These are phyloP conservation scores for Colletotrichum sp. DNA, from an alignment of 2,329 filamentous ascomycete genomes.

Conservation along the genomic window DNA sequence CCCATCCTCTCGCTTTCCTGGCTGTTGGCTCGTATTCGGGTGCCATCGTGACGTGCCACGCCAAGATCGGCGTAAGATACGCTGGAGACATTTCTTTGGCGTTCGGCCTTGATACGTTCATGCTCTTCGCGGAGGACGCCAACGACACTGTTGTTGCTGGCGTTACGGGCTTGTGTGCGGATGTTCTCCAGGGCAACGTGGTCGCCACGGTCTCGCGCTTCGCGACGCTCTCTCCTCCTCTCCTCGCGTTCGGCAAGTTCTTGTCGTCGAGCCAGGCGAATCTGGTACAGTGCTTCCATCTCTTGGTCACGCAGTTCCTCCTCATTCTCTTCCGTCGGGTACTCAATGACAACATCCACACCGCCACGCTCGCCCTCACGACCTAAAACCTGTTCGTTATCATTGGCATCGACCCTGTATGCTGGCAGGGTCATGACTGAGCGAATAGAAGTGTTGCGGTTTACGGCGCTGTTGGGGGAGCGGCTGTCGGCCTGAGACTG, in stretches of 20 bases:
- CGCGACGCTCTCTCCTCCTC: constrained; percentile 69
- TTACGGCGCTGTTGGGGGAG: constrained; percentile 54
- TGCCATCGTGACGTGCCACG: constrained; percentile 78
- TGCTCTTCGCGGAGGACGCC: constrained; percentile 64
- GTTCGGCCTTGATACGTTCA: constrained; percentile 59
- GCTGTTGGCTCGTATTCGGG: constrained; percentile 74
- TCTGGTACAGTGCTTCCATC: constrained; percentile 93
- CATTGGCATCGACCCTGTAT: constrained; percentile 75
- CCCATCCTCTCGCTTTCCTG: constrained; percentile 75
- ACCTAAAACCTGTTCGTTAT: constrained; percentile 82
- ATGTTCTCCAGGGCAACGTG: constrained; percentile 70
- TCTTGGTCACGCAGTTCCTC: constrained; percentile 82
- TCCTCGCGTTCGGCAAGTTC: constrained; percentile 81
- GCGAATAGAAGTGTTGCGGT: constrained; percentile 84
- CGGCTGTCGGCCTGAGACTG: constrained; percentile 21
- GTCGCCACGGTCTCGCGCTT: constrained; percentile 77
- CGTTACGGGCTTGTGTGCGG: constrained; percentile 58
- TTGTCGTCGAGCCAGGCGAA: constrained; percentile 76
- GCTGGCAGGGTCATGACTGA: constrained; percentile 94
- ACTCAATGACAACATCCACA: constrained; percentile 88
- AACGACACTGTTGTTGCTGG: constrained; percentile 56
- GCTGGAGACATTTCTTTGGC: constrained; percentile 73
- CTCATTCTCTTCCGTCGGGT: constrained; percentile 80
- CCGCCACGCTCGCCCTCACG: constrained; percentile 91
- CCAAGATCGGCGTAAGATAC: constrained; percentile 81